Evolutionary conservation across 2,329 filamentous ascomycete genomes (phyloP), one percentile per base, ranked within the genome.

Genomic region (Ustilaginoidea virens): DNA sequence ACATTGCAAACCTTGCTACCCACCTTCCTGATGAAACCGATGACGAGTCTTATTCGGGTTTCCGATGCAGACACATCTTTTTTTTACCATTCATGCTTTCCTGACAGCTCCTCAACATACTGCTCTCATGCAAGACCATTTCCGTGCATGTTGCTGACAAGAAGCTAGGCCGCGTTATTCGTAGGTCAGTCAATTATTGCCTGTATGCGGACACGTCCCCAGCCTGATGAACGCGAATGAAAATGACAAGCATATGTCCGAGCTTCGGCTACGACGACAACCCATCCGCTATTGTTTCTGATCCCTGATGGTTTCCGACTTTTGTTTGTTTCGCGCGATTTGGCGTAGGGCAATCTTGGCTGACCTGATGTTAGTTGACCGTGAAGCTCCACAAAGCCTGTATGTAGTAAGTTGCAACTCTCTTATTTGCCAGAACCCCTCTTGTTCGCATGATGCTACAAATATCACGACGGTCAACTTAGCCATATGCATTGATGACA

Each of bases 191-290:
- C 22, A 12, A 7, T 41, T 31, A 49, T 47, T 52, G 13, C 13
- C 11, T 22, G n/a, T n/a, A n/a, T n/a, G n/a, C n/a, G n/a, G 36
- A 32, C 32, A 23, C 29, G 38, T 28, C 35, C 37, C 41, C 40
- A 44, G 37, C 44, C 73, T 90, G 82, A 90, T 90, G 81, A 90
- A 68, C 55, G 65, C 71, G 83, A 77, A 70, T 65, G 62, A 66
- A 69, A 77, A 74, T 72, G 82, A 92, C 83, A 92, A 92, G 82
- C 82, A 92, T 92, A 92, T 92, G 82, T 92, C 83, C 68, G 76
- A 92, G 83, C 73, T 66, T 51, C 51, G 61, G 55, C 55, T 36
- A 52, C 47, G 54, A 58, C 44, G 54, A 58, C 39, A 55, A 49
- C 37, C 45, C 47, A 50, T 55, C 51, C 37, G 34, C 35, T 32